These are phyloP conservation scores for Potentilla sterilis DNA, from an alignment of 306 rosid genomes.

Conservation along the genomic window DNA sequence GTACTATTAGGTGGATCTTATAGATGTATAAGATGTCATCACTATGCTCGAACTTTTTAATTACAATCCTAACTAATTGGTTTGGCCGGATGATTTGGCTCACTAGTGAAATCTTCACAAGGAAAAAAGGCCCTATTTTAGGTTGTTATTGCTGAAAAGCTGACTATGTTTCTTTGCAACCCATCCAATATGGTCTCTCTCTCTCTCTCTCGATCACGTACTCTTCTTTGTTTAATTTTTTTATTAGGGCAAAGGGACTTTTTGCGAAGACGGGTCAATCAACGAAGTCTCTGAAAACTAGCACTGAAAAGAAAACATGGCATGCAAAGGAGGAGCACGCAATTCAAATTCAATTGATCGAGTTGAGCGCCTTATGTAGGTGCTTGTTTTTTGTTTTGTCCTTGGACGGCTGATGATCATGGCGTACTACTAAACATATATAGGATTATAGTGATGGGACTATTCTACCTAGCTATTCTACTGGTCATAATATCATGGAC, in stretches of 20 bases:
- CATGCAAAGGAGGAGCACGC: conserved; percentile 9
- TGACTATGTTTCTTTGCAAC: conserved; percentile 48
- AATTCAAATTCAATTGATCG: conserved; percentile 5
- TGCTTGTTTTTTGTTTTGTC: neutral
- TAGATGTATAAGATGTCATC: neutral
- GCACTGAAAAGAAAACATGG: conserved; percentile 5
- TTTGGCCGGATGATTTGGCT: too few relatives aligned
- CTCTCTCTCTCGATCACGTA: conserved; percentile 18
- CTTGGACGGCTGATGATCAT: conserved; percentile 13
- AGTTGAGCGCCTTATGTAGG: neutral
- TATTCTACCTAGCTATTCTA: neutral
- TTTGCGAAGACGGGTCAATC: conserved; percentile 44
- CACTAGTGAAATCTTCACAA: neutral
- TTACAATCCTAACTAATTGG: neutral
- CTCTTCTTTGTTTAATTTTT: conserved; percentile 15
- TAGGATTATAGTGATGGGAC: conserved; percentile 1
- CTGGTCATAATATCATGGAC: conserved; percentile 4
- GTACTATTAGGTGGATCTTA: neutral
- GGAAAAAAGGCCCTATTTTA: neutral
- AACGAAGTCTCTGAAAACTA: conserved; percentile 11
- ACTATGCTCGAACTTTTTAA: neutral
- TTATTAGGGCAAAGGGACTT: conserved; percentile 26
- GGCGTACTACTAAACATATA: neutral
- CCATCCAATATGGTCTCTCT: conserved; percentile 47
- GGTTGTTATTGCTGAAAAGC: conserved; percentile 53